Percentiles rank a stretch among this genome's conserved stretches.
phyloP scores from a whole-genome alignment of 768 basidiomycete genomes.

The Naematelia encephala region DNA sequence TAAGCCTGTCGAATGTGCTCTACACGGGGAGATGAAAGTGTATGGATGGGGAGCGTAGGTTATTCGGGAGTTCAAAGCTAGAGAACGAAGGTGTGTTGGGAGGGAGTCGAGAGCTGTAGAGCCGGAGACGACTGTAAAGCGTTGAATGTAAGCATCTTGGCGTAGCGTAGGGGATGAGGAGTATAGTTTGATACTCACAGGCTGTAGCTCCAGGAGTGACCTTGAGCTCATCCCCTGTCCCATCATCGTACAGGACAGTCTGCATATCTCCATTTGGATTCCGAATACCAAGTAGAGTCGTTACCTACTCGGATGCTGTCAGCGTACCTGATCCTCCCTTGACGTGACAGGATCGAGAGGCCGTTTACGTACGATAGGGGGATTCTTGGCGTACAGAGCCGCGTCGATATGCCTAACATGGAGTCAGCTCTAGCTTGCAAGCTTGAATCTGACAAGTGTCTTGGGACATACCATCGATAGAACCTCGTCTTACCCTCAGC shows the following conservation, averaged over 20 bases:
- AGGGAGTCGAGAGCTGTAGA: neutral
- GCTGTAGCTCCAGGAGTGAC: slow-evolving; percentile 7
- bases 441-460: no score
- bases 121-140: slow-evolving; percentile 3
- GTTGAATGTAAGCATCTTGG: no score
- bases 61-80: slow-evolving; percentile 1
- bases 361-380: slow-evolving; percentile 4
- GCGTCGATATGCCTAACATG: slow-evolving; percentile 18
- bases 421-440: no score
- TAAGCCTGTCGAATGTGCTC: slow-evolving; percentile 10
- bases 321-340: no score
- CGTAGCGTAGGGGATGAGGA: no score
- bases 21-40: slow-evolving; percentile 5
- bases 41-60: slow-evolving; percentile 12
- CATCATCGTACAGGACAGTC: slow-evolving; percentile 11
- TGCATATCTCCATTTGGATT: slow-evolving; percentile 6
- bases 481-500: slow-evolving; percentile 8
- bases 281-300: slow-evolving; percentile 1
- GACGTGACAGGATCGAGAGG: no score
- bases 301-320: no score
- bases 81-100: neutral
- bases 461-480: slow-evolving; percentile 8
- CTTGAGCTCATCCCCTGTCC: slow-evolving; percentile 7
- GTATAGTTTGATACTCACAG: slow-evolving; percentile 6
- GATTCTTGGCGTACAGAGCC: slow-evolving; percentile 5